Evolutionary conservation across 192 early-diverging fungal genomes (phyloP), one percentile per base, ranked within the genome.

Genomic region (Backusella westeae): DNA sequence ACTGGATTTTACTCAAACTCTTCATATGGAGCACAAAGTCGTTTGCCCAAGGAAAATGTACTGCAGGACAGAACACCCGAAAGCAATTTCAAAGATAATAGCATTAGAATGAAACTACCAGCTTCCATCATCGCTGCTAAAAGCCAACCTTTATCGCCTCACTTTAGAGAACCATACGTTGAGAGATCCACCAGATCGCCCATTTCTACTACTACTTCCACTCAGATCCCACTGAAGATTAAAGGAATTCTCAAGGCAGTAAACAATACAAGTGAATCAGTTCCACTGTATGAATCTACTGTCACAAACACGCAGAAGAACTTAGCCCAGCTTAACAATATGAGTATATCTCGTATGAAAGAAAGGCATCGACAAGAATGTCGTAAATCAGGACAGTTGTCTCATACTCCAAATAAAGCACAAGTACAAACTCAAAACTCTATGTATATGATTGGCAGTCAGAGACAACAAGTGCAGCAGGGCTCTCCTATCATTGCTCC

Each of bases 351-450:
- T 38, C 49, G 72, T 15, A 74, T 74, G 72, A 74, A 65, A 59
- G 72, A 74, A 38, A 74, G 72, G 15, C 72, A 74, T 15, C 72
- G 72, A 3, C 72, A 74, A 3, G 72, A 74, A 74, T 74, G 46
- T 36, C 49, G 72, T 15, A 34, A 35, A 21, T 49, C 72, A 3
- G 49, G 19, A 19, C 56, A 74, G 23, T 63, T 6, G 56, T 26
- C 56, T 12, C 56, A 63, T 0, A 14, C 12, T 26, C 23, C 56
- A 63, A 63, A 63, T 63, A 63, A 63, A 29, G 56, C 23, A 29
- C 8, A 63, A 63, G 0, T 63, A 3, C 21, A 63, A 63, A 63
- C 56, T n/a, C 21, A 29, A 63, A 29, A 5, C 29, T 63, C 56
- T 26, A 14, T 12, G 10, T 29, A 63, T 63, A 63, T 0, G 9